Evolutionary conservation across 345 rosid species (phyloP), one percentile per base, ranked within the genome.

Genomic region (Arabis hirsuta): DNA sequence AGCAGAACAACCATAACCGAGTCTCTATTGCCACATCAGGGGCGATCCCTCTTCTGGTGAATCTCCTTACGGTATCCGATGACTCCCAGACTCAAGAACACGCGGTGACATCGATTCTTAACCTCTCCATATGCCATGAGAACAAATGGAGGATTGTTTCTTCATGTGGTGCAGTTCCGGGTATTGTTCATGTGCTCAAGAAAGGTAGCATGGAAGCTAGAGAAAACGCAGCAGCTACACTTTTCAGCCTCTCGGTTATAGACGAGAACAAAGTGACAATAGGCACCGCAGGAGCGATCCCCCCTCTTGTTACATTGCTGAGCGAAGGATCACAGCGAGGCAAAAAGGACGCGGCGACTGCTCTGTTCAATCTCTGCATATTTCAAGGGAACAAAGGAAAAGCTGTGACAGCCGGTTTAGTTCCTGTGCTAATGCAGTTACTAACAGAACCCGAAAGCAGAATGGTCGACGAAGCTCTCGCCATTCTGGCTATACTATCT

Each of bases 151-250:
- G 80, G 72, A 93, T 93, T 56, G 84, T 89, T 60, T 77, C 86
- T 62, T 66, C 87, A 42, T 81, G 79, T 29, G 91, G 92, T 45
- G 97, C 96, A 2, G 88, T 93, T 77, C 90, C 89, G 2, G 88
- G 96, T 62, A 87, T 93, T 36, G 95, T 90, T 57, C 89, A 83
- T 54, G 98, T 93, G 36, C 94, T 93, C 29, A 82, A 81, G 79
- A 93, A 78, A 61, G 98, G 97, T 14, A 90, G 90, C 88, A 93
- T 90, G 98, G 96, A 90, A 78, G 98, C 96, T 61, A 87, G 96
- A 76, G 97, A 93, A 79, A 93, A 93, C 66, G 96, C 98, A 12
- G 98, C 97, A 13, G 98, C 97, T 12, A 82, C 98, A 27, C 95
- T 94, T 45, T 94, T 94, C 73, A 94, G 98, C 77, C 96, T 94